A percentile compares a stretch with the other conserved stretches of the same genome.
phyloP scores from a whole-genome alignment of 169 alveolate species.

The Cryptosporidium ubiquitum region DNA sequence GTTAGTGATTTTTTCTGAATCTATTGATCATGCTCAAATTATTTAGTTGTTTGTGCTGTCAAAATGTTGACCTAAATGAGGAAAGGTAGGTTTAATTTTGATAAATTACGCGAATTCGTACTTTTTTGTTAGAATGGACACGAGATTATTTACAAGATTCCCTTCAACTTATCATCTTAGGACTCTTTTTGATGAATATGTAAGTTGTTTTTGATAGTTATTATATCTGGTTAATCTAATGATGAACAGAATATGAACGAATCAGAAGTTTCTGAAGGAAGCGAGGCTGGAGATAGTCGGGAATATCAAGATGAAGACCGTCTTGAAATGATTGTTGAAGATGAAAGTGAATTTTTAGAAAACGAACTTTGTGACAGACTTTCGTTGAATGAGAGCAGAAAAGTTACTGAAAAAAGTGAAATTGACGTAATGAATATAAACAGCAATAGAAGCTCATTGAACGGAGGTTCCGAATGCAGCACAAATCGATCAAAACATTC shows the following conservation, averaged over 20 bases:
- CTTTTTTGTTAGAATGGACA: slow-evolving; percentile 6
- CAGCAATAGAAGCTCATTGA: slow-evolving; percentile 15
- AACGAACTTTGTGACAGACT: neutral
- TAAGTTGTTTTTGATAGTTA: neutral
- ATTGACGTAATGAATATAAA: neutral
- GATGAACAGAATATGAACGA: neutral
- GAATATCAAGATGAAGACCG: neutral
- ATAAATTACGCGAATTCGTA: neutral
- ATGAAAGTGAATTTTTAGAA: neutral
- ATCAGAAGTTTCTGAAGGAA: slow-evolving; percentile 11
- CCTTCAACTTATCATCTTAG: slow-evolving; percentile 73
- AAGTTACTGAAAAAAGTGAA: neutral
- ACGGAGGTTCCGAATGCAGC: neutral
- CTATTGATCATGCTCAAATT: slow-evolving; percentile 17
- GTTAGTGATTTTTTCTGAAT: neutral
- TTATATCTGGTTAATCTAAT: neutral
- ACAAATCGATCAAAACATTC: slow-evolving; percentile 28
- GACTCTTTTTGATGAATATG: slow-evolving; percentile 55
- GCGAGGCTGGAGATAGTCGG: slow-evolving; percentile 7
- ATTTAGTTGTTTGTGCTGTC: slow-evolving; percentile 70
- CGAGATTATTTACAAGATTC: slow-evolving; percentile 39
- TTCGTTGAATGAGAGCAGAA: neutral
- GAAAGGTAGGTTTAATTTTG: slow-evolving; percentile 20
- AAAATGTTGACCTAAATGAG: slow-evolving; percentile 29
- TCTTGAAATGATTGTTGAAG: slow-evolving; percentile 32